A percentile compares a stretch with the other conserved stretches of the same genome.
Evolutionary conservation across 176 grass and related monocot genomes (phyloP).

Genomic region (Typha latifolia): DNA sequence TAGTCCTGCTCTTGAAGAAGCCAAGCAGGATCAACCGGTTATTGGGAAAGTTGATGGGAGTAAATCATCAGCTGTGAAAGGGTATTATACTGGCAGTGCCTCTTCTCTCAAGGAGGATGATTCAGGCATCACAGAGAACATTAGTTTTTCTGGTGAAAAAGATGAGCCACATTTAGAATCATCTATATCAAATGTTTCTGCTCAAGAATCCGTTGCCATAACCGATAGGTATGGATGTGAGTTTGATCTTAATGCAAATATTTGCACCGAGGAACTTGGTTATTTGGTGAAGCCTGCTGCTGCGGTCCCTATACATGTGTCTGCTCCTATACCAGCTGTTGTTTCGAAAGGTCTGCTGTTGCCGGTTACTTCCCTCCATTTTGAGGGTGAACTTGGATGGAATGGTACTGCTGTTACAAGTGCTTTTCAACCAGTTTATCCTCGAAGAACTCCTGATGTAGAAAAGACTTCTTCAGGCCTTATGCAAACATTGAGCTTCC

Average conservation of each 20-base stretch:
- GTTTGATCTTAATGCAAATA: conserved; percentile 36
- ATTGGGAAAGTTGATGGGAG: background rate
- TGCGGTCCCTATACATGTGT: conserved; percentile 12
- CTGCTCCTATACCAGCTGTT: background rate
- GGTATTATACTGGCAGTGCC: conserved; percentile 5
- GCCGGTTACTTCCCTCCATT: conserved; percentile 16
- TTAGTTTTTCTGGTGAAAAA: conserved; percentile 7
- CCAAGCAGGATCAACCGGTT: background rate
- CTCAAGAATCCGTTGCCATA: conserved; percentile 5
- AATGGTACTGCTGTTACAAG: conserved; percentile 36
- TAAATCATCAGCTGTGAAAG: conserved; percentile 10
- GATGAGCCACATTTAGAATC: conserved; percentile 11
- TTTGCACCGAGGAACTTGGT: conserved; percentile 15
- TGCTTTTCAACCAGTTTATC: conserved; percentile 29
- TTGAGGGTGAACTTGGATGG: conserved; percentile 33
- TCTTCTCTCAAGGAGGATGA: conserved; percentile 11
- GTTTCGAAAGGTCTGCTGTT: conserved; percentile 29
- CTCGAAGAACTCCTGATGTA: conserved; percentile 11
- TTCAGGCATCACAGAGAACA: conserved; percentile 19
- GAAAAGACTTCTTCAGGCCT: conserved; percentile 2
- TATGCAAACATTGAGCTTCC: conserved; percentile 17
- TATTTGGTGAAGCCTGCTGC: background rate
- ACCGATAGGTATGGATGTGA: conserved; percentile 7
- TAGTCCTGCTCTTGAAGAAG: conserved; percentile 10
- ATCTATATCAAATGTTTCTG: background rate